Conservation (phyloP, 257 asterid species). For the Anisodus tanguticus region DNA sequence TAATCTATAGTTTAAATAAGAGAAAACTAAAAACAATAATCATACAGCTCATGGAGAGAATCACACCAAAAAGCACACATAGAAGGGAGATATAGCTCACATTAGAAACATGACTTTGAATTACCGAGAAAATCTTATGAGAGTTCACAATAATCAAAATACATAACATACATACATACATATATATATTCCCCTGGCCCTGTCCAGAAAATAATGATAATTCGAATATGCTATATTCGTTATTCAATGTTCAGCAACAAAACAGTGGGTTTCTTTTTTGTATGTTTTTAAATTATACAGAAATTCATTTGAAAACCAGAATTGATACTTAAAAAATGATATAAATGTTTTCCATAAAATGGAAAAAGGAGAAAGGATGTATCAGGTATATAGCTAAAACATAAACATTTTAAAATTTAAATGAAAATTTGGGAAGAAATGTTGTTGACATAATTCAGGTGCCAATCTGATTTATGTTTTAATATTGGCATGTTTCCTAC, state of each 20-base stretch:
- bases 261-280: background rate
- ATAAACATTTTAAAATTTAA: too few species aligned
- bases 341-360: too few species aligned
- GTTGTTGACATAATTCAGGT: background rate
- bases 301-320: background rate
- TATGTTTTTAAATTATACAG: background rate
- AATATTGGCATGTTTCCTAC: background rate
- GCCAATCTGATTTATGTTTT: background rate
- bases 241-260: background rate
- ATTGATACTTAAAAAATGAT: background rate
- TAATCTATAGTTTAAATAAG: background rate
- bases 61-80: slow-evolving; percentile 11
- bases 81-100: background rate
- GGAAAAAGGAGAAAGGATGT: too few species aligned
- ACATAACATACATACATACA: too few species aligned
- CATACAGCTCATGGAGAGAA: background rate
- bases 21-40: background rate
- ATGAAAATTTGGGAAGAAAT: too few species aligned
- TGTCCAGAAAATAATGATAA: background rate
- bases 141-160: background rate
- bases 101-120: background rate
- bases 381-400: too few species aligned
- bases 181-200: background rate
- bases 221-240: background rate
- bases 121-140: background rate